Evolutionary conservation across 2,329 filamentous ascomycete genomes (phyloP), one percentile per base, ranked within the genome.

Genomic region (Teratosphaeria destructans): DNA sequence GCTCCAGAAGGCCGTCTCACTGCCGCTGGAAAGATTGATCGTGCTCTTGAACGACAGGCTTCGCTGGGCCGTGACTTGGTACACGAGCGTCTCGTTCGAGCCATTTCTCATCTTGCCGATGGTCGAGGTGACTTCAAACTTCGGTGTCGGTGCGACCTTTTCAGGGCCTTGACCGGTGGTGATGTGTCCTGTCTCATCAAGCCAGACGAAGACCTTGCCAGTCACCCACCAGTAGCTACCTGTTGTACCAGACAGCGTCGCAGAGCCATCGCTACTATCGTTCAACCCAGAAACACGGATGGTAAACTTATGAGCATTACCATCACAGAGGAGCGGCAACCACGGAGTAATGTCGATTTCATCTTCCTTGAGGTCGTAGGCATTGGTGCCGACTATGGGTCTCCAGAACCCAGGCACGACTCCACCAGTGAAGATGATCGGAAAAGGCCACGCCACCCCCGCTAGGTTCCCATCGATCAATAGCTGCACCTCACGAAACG

Each of bases 301-400:
- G 57, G 83, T 80, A 68, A 93, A 89, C 0, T 75, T 83, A 70
- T 93, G 88, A 6, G 77, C 65, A 2, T 76, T 65, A 0, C 85
- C 86, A 66, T 92, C 85, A 63, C 82, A 85, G 0, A 94, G 78
- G 1, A 87, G 60, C 0, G 87, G 83, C 3, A 94, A 76, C 78
- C 87, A 94, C 0, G 89, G 85, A 1, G 88, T 87, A 55, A 95
- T 85, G 68, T 95, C 90, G 62, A 95, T 89, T 70, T 94, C 87
- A 63, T 89, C 85, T 70, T 94, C 89, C 53, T 82, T 78, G 27
- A 95, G 77, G 68, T 94, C 89, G 70, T 90, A 94, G 0, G 88
- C 84, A 67, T 94, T 85, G 23, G 88, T 83, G 0, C 89, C 89
- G 2, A 89, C 89, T 58, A 94, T 81, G 0, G 90, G 90, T 6